Evolutionary conservation across 2,329 filamentous ascomycete genomes (phyloP).

Genomic region (Hysterium pulicare): DNA sequence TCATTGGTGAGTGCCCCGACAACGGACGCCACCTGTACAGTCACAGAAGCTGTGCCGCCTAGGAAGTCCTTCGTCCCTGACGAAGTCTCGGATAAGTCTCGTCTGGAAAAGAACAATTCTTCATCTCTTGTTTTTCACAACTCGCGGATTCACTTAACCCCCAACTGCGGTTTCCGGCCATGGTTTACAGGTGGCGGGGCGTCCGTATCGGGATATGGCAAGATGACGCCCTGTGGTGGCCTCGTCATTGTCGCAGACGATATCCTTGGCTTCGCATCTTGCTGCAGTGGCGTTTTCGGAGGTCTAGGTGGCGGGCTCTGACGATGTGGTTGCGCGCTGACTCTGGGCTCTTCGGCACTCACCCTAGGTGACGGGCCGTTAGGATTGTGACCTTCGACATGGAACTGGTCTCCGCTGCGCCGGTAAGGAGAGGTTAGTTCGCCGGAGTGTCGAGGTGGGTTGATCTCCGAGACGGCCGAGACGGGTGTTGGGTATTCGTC

Average conservation of each 20-base stretch:
- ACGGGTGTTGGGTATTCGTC: slow-evolving; percentile 55
- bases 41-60: too few species aligned
- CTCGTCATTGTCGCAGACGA: slow-evolving; percentile 18
- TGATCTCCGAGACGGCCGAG: slow-evolving; percentile 21
- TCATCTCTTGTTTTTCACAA: too few species aligned
- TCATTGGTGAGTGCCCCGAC: too few species aligned
- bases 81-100: too few species aligned
- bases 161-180: slow-evolving; percentile 77
- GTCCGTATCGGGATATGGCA: slow-evolving; percentile 79
- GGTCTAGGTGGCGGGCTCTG: slow-evolving; percentile 36
- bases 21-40: too few species aligned
- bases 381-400: slow-evolving; percentile 17
- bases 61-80: too few species aligned
- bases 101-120: too few species aligned
- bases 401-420: slow-evolving; percentile 30
- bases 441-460: slow-evolving; percentile 45
- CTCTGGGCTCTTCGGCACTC: slow-evolving; percentile 17
- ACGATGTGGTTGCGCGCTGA: slow-evolving; percentile 11
- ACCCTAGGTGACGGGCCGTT: slow-evolving; percentile 22
- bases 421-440: slow-evolving; percentile 61
- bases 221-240: slow-evolving; percentile 37
- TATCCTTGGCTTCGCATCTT: slow-evolving; percentile 18
- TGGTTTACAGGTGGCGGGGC: slow-evolving; percentile 85
- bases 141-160: slow-evolving; percentile 8
- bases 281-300: slow-evolving; percentile 39